Evolutionary conservation across 164 flowering plant genomes (phyloP).

Genomic region (Warburgia ugandensis): DNA sequence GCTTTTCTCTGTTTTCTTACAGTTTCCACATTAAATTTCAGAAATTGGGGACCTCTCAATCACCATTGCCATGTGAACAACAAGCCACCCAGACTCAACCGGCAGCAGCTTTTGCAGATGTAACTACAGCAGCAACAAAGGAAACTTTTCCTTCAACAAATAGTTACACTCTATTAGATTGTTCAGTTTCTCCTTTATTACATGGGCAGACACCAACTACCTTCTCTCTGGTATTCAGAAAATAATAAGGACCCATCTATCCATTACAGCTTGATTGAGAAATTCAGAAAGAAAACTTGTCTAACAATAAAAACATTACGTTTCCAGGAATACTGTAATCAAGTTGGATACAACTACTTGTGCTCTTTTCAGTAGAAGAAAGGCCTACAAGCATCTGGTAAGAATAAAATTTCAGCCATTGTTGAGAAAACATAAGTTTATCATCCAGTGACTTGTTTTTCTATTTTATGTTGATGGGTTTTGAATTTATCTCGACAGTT

Average conservation of each 20-base stretch:
- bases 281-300: background rate
- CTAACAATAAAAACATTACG: conserved; percentile 8
- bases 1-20: background rate
- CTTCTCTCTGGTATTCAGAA: conserved; percentile 26
- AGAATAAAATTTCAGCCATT: no score
- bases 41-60: conserved; percentile 26
- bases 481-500: no score
- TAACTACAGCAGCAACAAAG: conserved; percentile 9
- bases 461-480: background rate
- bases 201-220: conserved; percentile 29
- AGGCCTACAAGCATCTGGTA: conserved; percentile 27
- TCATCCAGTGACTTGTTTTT: no score
- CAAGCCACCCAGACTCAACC: conserved; percentile 26
- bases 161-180: conserved; percentile 29
- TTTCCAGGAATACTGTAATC: conserved; percentile 52
- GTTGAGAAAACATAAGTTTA: no score
- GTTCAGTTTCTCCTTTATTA: conserved; percentile 25
- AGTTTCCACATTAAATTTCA: conserved; percentile 21
- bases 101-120: conserved; percentile 21
- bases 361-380: conserved; percentile 29
- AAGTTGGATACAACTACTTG: conserved; percentile 40
- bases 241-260: background rate
- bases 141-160: conserved; percentile 18
- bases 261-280: background rate
- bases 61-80: conserved; percentile 30